phyloP scores from a whole-genome alignment of 2,329 filamentous ascomycete species.

The Fusarium xyrophilum region DNA sequence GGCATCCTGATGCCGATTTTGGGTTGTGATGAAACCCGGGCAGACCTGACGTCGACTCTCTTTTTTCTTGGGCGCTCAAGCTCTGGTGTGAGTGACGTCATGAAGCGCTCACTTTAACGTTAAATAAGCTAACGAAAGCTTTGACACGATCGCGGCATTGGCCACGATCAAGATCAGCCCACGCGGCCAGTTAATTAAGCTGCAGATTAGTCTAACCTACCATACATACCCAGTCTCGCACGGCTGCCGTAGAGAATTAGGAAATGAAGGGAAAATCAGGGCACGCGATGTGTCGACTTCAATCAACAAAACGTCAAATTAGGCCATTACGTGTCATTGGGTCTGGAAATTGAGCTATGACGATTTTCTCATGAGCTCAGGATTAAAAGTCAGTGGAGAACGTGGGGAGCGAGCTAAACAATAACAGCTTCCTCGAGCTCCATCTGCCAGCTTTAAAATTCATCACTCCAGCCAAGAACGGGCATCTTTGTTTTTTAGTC shows the following conservation, averaged over 20 bases:
- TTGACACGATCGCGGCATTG: constrained; percentile 31
- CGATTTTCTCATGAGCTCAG: constrained; percentile 11
- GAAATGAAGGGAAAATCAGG: constrained; percentile 20
- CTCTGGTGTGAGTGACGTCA: constrained; percentile 39
- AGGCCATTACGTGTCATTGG: constrained; percentile 31
- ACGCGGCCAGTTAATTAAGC: constrained; percentile 8
- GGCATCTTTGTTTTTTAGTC: constrained; percentile 25
- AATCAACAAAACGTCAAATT: constrained; percentile 17
- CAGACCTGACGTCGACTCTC: constrained; percentile 23
- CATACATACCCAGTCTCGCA: not conserved
- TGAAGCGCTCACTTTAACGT: constrained; percentile 33
- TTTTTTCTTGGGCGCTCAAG: constrained; percentile 6
- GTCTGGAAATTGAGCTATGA: constrained; percentile 15
- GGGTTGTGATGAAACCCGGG: constrained; percentile 1
- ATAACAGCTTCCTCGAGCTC: constrained; percentile 1
- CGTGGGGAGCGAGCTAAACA: constrained; percentile 15
- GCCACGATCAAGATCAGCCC: constrained; percentile 26
- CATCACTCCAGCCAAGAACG: constrained; percentile 36
- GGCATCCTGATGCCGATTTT: constrained; percentile 23
- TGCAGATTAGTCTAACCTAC: not conserved
- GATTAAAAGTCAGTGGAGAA: constrained; percentile 30
- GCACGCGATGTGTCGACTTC: constrained; percentile 1
- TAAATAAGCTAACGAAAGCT: constrained; percentile 21
- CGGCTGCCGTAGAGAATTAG: not conserved
- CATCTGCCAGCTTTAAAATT: constrained; percentile 2